A percentile compares a stretch with the other conserved stretches of the same genome.
phyloP scores from a whole-genome alignment of 1,284 basidiomycete species.

The Vanrija sp. region DNA sequence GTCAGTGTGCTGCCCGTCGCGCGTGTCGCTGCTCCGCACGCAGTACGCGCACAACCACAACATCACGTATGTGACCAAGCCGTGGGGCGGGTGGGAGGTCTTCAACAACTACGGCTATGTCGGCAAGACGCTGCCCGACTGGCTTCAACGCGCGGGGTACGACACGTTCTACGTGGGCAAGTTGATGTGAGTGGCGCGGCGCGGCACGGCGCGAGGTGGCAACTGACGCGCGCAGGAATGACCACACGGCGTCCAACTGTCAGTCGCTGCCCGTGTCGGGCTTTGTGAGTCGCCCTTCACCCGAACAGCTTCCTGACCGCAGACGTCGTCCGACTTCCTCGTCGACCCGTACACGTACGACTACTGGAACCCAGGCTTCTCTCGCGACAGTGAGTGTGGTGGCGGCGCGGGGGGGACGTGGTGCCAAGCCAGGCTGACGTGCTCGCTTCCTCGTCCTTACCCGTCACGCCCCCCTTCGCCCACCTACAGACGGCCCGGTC shows the following conservation, averaged over 20 bases:
- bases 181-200: slow-evolving; percentile 22
- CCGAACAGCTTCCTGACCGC: slow-evolving; percentile 6
- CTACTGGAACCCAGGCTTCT: slow-evolving; percentile 30
- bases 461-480: too few relatives aligned
- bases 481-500: slow-evolving; percentile 16
- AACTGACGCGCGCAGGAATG: slow-evolving; percentile 19
- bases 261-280: slow-evolving; percentile 21
- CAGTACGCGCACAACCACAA: slow-evolving; percentile 40
- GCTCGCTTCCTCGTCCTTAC: too few relatives aligned
- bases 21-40: slow-evolving; percentile 27
- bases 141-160: slow-evolving; percentile 33
- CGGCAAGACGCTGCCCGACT: slow-evolving; percentile 29
- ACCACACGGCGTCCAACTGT: slow-evolving; percentile 27
- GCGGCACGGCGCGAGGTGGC: not conserved
- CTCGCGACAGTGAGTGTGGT: slow-evolving; percentile 15
- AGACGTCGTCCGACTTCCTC: slow-evolving; percentile 28
- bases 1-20: slow-evolving; percentile 34
- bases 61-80: slow-evolving; percentile 29
- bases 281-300: not conserved
- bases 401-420: too few relatives aligned
- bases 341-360: slow-evolving; percentile 40
- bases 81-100: slow-evolving; percentile 33
- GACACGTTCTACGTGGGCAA: slow-evolving; percentile 39
- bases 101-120: slow-evolving; percentile 36
- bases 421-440: too few relatives aligned